Conservation (phyloP, 2,329 filamentous ascomycete species). For the Botrytis deweyae region DNA sequence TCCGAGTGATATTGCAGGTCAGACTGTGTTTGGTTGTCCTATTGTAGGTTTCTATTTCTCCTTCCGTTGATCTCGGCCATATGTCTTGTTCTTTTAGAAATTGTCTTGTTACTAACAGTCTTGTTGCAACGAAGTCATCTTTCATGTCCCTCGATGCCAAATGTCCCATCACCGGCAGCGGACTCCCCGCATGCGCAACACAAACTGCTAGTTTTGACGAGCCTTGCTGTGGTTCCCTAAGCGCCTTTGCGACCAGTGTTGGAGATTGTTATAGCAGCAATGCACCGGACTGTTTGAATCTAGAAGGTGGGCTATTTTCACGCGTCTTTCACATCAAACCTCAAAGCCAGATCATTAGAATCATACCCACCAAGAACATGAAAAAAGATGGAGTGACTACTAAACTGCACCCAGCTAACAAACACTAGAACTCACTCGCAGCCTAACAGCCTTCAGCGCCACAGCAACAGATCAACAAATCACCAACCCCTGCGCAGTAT, state of each 20-base stretch:
- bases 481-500: conserved; percentile 18
- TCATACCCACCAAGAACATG: background rate
- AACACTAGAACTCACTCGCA: conserved; percentile 1
- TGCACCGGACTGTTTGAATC: conserved; percentile 14
- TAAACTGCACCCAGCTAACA: background rate
- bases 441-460: conserved; percentile 11
- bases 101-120: background rate
- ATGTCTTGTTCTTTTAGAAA: too few species aligned
- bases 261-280: conserved; percentile 8
- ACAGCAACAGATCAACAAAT: conserved; percentile 3
- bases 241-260: conserved; percentile 3
- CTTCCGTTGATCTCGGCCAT: background rate
- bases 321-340: too few species aligned
- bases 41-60: background rate
- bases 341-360: background rate
- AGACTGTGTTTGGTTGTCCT: conserved; percentile 13
- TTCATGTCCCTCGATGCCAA: conserved; percentile 17
- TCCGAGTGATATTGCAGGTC: conserved; percentile 10
- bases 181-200: conserved; percentile 11
- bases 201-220: conserved; percentile 2
- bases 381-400: too few species aligned
- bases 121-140: background rate
- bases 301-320: background rate
- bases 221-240: conserved; percentile 1
- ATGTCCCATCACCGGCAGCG: conserved; percentile 14